These are phyloP conservation scores for Talaromyces sp. DNA, from an alignment of 2,329 filamentous ascomycete species.

Conservation along the genomic window DNA sequence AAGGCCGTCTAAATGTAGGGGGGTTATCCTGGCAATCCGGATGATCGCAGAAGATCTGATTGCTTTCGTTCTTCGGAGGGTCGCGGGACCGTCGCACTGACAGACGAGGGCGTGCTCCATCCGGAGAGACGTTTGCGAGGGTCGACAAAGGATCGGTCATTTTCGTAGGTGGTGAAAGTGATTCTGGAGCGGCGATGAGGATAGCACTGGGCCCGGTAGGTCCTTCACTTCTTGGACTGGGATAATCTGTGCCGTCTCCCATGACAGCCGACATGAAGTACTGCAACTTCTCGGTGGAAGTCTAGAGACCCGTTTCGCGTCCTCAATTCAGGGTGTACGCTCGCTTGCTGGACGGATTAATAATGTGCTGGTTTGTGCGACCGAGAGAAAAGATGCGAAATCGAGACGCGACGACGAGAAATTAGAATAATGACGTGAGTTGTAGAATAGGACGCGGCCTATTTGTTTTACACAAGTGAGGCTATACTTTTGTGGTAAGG, in stretches of 20 bases:
- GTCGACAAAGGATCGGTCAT: slow-evolving; percentile 32
- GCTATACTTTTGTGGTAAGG: slow-evolving; percentile 14
- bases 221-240: slow-evolving; percentile 44
- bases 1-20: slow-evolving; percentile 71
- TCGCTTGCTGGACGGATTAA: not conserved
- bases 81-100: slow-evolving; percentile 46
- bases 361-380: not conserved
- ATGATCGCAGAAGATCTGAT: slow-evolving; percentile 73
- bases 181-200: slow-evolving; percentile 35
- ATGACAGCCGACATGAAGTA: slow-evolving; percentile 28
- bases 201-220: slow-evolving; percentile 33
- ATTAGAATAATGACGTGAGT: slow-evolving; percentile 2
- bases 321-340: not conserved
- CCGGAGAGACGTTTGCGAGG: slow-evolving; percentile 16
- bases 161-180: slow-evolving; percentile 32
- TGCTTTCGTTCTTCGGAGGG: slow-evolving; percentile 61
- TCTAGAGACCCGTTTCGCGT: not conserved
- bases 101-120: slow-evolving; percentile 38
- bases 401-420: slow-evolving; percentile 2
- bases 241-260: slow-evolving; percentile 42
- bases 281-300: slow-evolving; percentile 9
- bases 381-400: not conserved
- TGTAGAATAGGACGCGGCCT: slow-evolving; percentile 9
- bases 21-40: slow-evolving; percentile 63
- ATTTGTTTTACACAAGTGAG: slow-evolving; percentile 13